Evolutionary conservation across 1,284 basidiomycete species (phyloP), one percentile per base, ranked within the genome.

Genomic region (Porodaedalea pini): DNA sequence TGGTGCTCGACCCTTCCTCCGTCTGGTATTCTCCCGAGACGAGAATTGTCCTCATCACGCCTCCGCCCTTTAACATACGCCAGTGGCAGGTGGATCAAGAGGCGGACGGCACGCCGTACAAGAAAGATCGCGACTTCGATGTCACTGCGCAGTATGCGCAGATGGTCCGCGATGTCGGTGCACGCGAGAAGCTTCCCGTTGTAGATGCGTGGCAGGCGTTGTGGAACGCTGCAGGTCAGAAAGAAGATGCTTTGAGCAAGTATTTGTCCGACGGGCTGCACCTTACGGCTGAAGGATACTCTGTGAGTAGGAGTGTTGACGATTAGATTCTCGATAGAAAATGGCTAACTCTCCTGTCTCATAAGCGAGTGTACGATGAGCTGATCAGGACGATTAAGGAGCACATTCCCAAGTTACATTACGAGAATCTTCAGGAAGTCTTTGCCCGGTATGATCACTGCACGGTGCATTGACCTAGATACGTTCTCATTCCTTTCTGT

Each of bases 261-360:
- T 86, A 81, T 64, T 67, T 88, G 53, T 64, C 61, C 41, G 92
- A 94, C 66, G 92, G 93, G 0, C 71, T 95, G 58, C 93, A 96
- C 70, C 70, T 92, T 63, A 91, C 81, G 51, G 73, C 71, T 10
- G 78, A 72, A 1, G 93, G 90, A 27, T 94, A 94, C 66, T 68
- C 76, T 68, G 86, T 89, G 65, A 60, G 76, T 65, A 37, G 50
- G 60, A 60, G 39, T 52, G 31, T 41, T 36, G 21, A 62, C 23
- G 41, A n/a, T 61, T 27, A 15, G 15, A 6, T 29, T 6, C 31
- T 25, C 19, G 10, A 43, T 0, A 17, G 43, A 31, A 25, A n/a
- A 6, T 19, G 27, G n/a, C 43, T 29, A 32, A n/a, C 19, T n/a
- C n/a, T n/a, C 36, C 39, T 48, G 19, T n/a, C 7, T 31, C 13